Evolutionary conservation across 345 rosid species (phyloP).

Genomic region (Eutrema japonicum): DNA sequence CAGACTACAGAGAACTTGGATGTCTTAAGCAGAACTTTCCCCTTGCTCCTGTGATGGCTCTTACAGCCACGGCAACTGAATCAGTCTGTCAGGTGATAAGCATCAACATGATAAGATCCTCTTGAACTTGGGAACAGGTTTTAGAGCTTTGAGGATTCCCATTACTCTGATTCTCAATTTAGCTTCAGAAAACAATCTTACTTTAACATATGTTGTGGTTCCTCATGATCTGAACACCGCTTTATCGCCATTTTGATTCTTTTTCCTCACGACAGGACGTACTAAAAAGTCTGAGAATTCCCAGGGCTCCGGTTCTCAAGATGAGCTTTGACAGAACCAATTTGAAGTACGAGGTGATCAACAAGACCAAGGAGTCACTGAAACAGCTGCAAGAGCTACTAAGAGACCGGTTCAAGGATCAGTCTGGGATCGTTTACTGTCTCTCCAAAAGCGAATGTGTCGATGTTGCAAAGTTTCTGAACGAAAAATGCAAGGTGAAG

Average conservation of each 20-base stretch:
- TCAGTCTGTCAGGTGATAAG: slow-evolving; percentile 69
- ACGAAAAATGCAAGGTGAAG: slow-evolving; percentile 74
- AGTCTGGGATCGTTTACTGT: slow-evolving; percentile 83
- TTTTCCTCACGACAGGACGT: slow-evolving; percentile 65
- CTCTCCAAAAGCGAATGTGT: slow-evolving; percentile 86
- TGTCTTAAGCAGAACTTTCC: slow-evolving; percentile 83
- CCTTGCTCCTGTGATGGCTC: slow-evolving; percentile 73
- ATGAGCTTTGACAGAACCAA: slow-evolving; percentile 95
- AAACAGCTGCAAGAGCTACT: slow-evolving; percentile 84
- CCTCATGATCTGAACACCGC: slow-evolving; percentile 25
- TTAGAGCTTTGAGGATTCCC: neutral
- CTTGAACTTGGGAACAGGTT: neutral
- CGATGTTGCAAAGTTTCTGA: slow-evolving; percentile 76
- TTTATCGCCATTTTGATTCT: neutral
- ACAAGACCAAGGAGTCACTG: slow-evolving; percentile 71
- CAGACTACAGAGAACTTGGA: slow-evolving; percentile 82
- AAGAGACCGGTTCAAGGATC: slow-evolving; percentile 65
- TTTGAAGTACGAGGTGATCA: slow-evolving; percentile 81
- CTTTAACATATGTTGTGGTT: neutral
- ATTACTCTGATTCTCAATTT: neutral
- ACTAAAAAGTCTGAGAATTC: slow-evolving; percentile 71
- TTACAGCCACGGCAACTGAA: slow-evolving; percentile 87
- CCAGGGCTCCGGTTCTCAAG: slow-evolving; percentile 76
- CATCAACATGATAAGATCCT: slow-evolving; percentile 16
- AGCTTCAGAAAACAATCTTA: slow-evolving; percentile 8